These are phyloP conservation scores for Chrysosporium queenslandicum DNA, from an alignment of 2,329 filamentous ascomycete species.

Conservation along the genomic window DNA sequence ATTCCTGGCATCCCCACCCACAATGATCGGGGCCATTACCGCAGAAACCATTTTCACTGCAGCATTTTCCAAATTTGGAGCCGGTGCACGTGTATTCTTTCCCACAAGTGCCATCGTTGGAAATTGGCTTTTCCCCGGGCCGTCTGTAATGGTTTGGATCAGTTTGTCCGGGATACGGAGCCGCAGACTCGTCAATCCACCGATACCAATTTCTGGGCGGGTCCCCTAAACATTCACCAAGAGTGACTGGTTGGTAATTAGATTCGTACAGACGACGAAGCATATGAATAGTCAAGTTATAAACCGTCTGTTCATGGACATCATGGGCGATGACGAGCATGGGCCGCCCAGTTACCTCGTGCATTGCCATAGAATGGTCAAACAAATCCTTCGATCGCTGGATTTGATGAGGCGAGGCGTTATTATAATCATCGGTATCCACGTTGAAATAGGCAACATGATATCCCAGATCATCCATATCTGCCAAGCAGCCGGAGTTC, in stretches of 20 bases:
- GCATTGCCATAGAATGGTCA: conserved; percentile 25
- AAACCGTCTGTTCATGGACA: conserved; percentile 35
- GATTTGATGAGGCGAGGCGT: conserved; percentile 30
- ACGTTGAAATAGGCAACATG: conserved; percentile 41
- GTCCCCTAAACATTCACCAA: conserved; percentile 37
- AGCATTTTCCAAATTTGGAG: conserved; percentile 29
- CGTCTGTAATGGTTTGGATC: not conserved
- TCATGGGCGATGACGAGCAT: conserved; percentile 37
- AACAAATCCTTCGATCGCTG: conserved; percentile 35
- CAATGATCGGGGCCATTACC: conserved; percentile 27
- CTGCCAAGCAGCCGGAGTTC: conserved; percentile 32
- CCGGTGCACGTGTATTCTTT: conserved; percentile 28
- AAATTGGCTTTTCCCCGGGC: conserved; percentile 17
- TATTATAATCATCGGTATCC: conserved; percentile 40
- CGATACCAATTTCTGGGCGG: conserved; percentile 35
- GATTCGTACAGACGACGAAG: conserved; percentile 24
- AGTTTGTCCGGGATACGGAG: not conserved
- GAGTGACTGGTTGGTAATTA: conserved; percentile 33
- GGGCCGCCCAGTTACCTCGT: conserved; percentile 24
- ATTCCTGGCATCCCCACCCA: conserved; percentile 25
- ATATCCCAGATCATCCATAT: conserved; percentile 40
- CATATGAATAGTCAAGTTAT: conserved; percentile 36
- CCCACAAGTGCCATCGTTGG: conserved; percentile 30
- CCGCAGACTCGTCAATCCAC: conserved; percentile 1
- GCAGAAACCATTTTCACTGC: conserved; percentile 24